phyloP scores from a whole-genome alignment of 768 basidiomycete species.

The Naganishia vaughanmartiniae region DNA sequence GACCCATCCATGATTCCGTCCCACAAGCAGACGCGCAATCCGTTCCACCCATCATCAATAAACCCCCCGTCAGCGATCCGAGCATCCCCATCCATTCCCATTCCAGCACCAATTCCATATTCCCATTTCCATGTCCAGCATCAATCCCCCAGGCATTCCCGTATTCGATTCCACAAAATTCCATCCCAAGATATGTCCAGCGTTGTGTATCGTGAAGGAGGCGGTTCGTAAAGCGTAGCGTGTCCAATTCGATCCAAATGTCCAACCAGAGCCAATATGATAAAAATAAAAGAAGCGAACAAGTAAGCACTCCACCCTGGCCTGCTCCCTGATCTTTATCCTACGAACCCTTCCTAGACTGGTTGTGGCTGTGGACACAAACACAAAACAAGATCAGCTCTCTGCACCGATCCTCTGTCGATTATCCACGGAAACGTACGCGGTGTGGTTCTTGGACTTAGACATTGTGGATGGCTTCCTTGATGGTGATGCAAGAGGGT shows the following conservation, averaged over 20 bases:
- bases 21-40: not conserved
- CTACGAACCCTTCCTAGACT: slow-evolving; percentile 68
- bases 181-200: not conserved
- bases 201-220: not conserved
- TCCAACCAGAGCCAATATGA: not conserved
- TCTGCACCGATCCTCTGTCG: too few species aligned
- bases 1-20: not conserved
- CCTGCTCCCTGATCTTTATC: not conserved
- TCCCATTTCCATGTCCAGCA: not conserved
- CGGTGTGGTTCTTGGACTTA: slow-evolving; percentile 84
- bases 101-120: slow-evolving; percentile 2
- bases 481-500: slow-evolving; percentile 10
- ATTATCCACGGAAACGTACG: slow-evolving; percentile 55
- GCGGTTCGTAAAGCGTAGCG: not conserved
- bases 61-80: not conserved
- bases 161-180: too few species aligned
- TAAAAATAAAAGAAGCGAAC: not conserved
- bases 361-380: slow-evolving; percentile 75
- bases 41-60: too few species aligned
- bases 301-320: not conserved
- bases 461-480: slow-evolving; percentile 61
- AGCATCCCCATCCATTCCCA: not conserved
- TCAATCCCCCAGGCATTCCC: not conserved
- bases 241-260: not conserved
- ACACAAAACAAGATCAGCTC: slow-evolving; percentile 12